A percentile compares a stretch with the other conserved stretches of the same genome.
Conservation (phyloP, 192 early-diverging fungal species). For the Coemansia sp. region DNA sequence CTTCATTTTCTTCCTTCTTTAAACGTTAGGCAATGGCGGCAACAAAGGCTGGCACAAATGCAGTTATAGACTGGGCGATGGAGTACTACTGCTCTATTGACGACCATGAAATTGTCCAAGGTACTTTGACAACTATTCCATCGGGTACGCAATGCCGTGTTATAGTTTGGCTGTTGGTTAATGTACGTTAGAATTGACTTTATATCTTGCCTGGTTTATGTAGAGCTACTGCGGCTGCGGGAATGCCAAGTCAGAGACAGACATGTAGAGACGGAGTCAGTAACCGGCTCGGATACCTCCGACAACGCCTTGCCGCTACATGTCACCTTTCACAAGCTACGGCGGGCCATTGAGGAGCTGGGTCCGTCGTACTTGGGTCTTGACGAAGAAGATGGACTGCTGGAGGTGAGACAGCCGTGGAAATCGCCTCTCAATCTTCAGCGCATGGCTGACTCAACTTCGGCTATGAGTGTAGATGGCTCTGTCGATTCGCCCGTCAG, state of each 20-base stretch:
- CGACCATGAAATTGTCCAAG: conserved; percentile 30
- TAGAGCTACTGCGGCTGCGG: conserved; percentile 27
- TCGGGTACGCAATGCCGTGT: not conserved
- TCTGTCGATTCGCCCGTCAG: not conserved
- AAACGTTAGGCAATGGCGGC: not conserved
- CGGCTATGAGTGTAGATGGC: not conserved
- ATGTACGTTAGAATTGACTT: not conserved
- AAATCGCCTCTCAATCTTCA: conserved; percentile 34
- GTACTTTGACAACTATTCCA: not conserved
- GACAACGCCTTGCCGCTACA: conserved; percentile 17
- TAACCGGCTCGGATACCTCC: not conserved
- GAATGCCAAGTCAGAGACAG: not conserved
- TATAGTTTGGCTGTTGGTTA: not conserved
- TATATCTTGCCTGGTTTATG: not conserved
- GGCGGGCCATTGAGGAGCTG: conserved; percentile 5
- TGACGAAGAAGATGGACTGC: conserved; percentile 14
- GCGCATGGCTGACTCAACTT: conserved; percentile 1
- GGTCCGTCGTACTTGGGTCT: conserved; percentile 32
- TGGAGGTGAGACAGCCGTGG: conserved; percentile 28
- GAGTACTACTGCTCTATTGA: conserved; percentile 36
- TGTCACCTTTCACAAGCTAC: conserved; percentile 23
- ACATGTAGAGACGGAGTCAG: not conserved
- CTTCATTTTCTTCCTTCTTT: not conserved
- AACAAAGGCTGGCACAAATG: not conserved
- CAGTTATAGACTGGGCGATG: conserved; percentile 40